Conservation (phyloP, 345 rosid genomes). For the Pelargonium nanum region DNA sequence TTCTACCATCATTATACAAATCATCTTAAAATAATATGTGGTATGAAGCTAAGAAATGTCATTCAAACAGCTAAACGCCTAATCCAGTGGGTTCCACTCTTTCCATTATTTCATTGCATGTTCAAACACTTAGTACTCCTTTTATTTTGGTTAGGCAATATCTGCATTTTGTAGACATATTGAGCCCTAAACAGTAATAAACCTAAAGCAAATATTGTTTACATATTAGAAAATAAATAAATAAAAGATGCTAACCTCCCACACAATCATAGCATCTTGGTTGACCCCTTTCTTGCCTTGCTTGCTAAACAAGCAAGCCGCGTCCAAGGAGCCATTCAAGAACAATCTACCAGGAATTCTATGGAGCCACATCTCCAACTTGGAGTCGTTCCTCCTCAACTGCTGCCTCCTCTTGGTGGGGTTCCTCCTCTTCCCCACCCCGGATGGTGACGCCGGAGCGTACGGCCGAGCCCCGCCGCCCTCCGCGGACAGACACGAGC, state of each 20-base stretch:
- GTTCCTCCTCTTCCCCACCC: slow-evolving; percentile 20
- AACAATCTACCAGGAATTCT: slow-evolving; percentile 28
- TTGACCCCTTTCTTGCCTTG: slow-evolving; percentile 13
- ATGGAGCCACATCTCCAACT: slow-evolving; percentile 23
- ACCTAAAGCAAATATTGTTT: too few species aligned
- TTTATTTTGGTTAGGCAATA: too few species aligned
- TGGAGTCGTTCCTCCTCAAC: slow-evolving; percentile 12
- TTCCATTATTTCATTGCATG: not conserved
- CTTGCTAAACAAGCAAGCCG: slow-evolving; percentile 12
- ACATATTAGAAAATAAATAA: not conserved
- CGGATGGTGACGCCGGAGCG: slow-evolving; percentile 19
- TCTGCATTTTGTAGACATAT: too few species aligned
- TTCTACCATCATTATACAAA: too few species aligned
- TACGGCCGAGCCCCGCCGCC: slow-evolving; percentile 25
- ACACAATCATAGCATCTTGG: slow-evolving; percentile 10
- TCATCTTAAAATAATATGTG: too few species aligned
- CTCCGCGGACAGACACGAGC: slow-evolving; percentile 32
- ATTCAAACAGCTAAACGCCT: not conserved
- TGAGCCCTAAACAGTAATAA: not conserved
- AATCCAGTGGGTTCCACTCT: not conserved
- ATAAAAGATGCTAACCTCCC: slow-evolving; percentile 8
- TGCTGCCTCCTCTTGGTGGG: slow-evolving; percentile 14
- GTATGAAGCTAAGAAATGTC: not conserved
- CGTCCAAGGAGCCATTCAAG: slow-evolving; percentile 22
- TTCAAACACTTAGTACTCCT: too few species aligned